These are phyloP conservation scores for Ashbya aceris DNA, from an alignment of 1,139 yeast genomes.

Conservation along the genomic window DNA sequence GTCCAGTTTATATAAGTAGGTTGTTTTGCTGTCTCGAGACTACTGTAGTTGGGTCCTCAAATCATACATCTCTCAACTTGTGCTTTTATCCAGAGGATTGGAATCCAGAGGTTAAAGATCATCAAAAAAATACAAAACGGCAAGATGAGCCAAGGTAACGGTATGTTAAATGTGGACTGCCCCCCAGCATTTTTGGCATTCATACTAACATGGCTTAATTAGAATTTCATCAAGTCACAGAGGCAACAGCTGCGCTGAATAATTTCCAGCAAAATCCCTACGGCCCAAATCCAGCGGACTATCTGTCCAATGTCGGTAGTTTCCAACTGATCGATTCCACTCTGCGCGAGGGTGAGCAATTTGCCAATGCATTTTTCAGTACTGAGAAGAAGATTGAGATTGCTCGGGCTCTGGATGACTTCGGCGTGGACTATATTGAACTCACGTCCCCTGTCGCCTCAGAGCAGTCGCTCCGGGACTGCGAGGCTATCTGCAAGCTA, in stretches of 20 bases:
- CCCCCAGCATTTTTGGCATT: not conserved
- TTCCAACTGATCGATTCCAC: slow-evolving; percentile 94
- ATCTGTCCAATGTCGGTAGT: slow-evolving; percentile 75
- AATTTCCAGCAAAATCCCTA: slow-evolving; percentile 54
- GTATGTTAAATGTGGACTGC: not conserved
- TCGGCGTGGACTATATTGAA: slow-evolving; percentile 97
- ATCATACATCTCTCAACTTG: too few species aligned
- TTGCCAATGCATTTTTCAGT: slow-evolving; percentile 91
- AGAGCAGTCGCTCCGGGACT: slow-evolving; percentile 85
- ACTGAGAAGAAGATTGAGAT: slow-evolving; percentile 96
- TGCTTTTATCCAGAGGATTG: too few species aligned
- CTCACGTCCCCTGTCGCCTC: slow-evolving; percentile 96
- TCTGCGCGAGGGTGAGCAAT: slow-evolving; percentile 96
- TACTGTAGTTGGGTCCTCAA: too few species aligned
- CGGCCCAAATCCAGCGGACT: slow-evolving; percentile 93
- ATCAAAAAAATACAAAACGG: not conserved
- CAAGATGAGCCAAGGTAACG: not conserved
- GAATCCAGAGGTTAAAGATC: not conserved
- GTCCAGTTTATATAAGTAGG: too few species aligned
- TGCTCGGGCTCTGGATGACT: slow-evolving; percentile 94
- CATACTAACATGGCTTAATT: not conserved
- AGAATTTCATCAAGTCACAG: slow-evolving; percentile 41
- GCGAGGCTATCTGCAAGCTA: slow-evolving; percentile 96
- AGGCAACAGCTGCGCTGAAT: slow-evolving; percentile 30
- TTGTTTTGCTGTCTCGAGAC: too few species aligned